These are phyloP conservation scores for Yamadazyma kitorensis DNA, from an alignment of 805 yeast genomes.

Conservation along the genomic window DNA sequence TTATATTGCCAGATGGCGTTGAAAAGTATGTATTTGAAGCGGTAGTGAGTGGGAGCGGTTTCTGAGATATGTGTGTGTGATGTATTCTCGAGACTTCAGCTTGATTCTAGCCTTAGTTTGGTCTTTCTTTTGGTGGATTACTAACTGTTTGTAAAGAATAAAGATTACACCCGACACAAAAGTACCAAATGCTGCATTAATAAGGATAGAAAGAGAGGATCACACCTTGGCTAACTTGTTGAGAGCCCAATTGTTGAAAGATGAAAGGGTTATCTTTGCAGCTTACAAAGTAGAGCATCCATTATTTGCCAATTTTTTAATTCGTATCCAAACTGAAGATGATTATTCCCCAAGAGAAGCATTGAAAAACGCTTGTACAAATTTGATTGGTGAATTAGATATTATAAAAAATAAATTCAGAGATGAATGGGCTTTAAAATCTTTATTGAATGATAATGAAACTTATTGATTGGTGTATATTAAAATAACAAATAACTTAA, in stretches of 20 bases:
- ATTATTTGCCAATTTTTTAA: constrained; percentile 87
- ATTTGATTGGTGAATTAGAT: constrained; percentile 76
- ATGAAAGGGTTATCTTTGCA: constrained; percentile 87
- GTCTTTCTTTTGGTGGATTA: too few species aligned
- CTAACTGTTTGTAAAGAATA: too few species aligned
- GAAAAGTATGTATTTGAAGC: constrained; percentile 74
- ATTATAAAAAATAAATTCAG: constrained; percentile 73
- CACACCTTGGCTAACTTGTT: constrained; percentile 93
- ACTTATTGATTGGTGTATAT: too few species aligned
- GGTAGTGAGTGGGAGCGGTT: too few species aligned
- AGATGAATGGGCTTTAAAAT: constrained; percentile 90
- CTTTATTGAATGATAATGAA: constrained; percentile 59
- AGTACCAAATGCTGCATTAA: constrained; percentile 90
- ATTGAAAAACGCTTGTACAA: constrained; percentile 82
- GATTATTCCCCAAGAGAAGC: constrained; percentile 92
- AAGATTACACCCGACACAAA: constrained; percentile 90
- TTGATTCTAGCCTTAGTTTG: too few species aligned
- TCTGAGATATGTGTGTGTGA: too few species aligned
- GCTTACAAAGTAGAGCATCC: constrained; percentile 99
- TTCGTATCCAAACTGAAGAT: constrained; percentile 95
- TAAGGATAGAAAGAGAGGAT: constrained; percentile 95
- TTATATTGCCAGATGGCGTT: constrained; percentile 95
- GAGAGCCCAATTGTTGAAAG: constrained; percentile 81
- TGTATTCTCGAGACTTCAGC: too few species aligned
- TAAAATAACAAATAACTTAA: too few species aligned